These are phyloP conservation scores for Ambrosiella beaveri DNA, from an alignment of 2,329 filamentous ascomycete species.

Conservation along the genomic window DNA sequence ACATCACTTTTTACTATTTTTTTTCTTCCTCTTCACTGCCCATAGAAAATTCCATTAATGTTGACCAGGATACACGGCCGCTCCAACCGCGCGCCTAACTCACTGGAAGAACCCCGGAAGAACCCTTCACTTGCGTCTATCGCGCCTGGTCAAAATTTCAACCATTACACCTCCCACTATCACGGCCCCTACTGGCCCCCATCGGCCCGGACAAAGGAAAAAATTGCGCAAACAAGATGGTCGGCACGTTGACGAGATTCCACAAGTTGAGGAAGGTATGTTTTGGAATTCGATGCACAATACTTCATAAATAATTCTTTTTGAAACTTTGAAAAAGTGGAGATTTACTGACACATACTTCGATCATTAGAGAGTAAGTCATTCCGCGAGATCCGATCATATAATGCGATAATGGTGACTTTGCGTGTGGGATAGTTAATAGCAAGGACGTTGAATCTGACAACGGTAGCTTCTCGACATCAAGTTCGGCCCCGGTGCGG, in stretches of 20 bases:
- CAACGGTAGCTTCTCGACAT: constrained; percentile 48
- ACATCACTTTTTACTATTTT: not conserved
- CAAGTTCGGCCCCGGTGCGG: constrained; percentile 67
- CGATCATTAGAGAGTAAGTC: no score
- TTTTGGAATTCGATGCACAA: constrained; percentile 14
- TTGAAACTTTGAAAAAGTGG: no score
- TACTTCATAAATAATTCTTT: constrained; percentile 10
- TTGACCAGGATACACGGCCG: not conserved
- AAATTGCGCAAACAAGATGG: constrained; percentile 24
- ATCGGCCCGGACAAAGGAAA: not conserved
- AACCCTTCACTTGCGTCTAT: not conserved
- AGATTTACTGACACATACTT: no score
- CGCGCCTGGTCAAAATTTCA: constrained; percentile 8
- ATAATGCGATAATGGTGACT: not conserved
- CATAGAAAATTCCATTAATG: not conserved
- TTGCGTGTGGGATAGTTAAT: constrained; percentile 10
- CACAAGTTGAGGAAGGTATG: constrained; percentile 50
- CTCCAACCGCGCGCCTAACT: not conserved
- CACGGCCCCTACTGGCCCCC: not conserved
- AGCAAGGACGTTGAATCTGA: constrained; percentile 5
- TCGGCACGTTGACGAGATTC: constrained; percentile 36
- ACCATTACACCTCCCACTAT: not conserved
- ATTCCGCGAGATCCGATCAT: not conserved
- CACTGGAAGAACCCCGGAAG: not conserved
- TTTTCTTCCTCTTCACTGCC: constrained; percentile 2